A percentile compares a stretch with the other conserved stretches of the same genome.
These are phyloP conservation scores for Leishmania major DNA, from an alignment of 208 protist genomes.

Conservation along the genomic window DNA sequence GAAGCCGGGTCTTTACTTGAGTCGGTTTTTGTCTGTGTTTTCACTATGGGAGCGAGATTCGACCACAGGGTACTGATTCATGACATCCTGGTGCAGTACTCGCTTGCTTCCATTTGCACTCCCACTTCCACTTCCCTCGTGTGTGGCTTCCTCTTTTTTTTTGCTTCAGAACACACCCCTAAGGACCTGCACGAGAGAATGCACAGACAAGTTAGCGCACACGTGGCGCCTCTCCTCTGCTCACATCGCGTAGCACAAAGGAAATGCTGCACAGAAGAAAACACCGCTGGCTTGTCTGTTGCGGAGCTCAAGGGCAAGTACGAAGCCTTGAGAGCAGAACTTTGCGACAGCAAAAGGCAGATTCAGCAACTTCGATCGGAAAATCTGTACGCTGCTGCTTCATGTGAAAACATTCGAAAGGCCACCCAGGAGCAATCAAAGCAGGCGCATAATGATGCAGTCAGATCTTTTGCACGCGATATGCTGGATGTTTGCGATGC, in stretches of 20 bases:
- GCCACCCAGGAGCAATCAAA: conserved; percentile 28
- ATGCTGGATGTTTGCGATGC: conserved; percentile 67
- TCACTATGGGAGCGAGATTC: not conserved
- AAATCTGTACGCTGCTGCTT: conserved; percentile 56
- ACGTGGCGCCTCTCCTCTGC: not conserved
- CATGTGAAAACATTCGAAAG: conserved; percentile 63
- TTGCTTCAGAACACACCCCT: conserved; percentile 1
- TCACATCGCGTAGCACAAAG: not conserved
- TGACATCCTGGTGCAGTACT: not conserved
- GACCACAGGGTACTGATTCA: not conserved
- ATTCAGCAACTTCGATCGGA: conserved; percentile 50
- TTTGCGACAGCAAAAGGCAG: conserved; percentile 25
- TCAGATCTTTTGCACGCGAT: conserved; percentile 54
- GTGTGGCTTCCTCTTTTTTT: not conserved
- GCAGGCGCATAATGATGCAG: conserved; percentile 33
- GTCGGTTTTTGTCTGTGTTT: not conserved
- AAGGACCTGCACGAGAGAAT: not conserved
- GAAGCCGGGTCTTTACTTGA: not conserved
- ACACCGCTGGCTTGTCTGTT: not conserved
- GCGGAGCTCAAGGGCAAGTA: conserved; percentile 13
- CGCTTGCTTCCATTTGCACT: not conserved
- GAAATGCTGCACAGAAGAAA: conserved; percentile 4
- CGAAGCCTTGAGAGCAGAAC: conserved; percentile 17
- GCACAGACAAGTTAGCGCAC: conserved; percentile 7
- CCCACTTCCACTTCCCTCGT: not conserved